Evolutionary conservation across 257 asterid genomes (phyloP).

Genomic region (Solanum chiquidenum): DNA sequence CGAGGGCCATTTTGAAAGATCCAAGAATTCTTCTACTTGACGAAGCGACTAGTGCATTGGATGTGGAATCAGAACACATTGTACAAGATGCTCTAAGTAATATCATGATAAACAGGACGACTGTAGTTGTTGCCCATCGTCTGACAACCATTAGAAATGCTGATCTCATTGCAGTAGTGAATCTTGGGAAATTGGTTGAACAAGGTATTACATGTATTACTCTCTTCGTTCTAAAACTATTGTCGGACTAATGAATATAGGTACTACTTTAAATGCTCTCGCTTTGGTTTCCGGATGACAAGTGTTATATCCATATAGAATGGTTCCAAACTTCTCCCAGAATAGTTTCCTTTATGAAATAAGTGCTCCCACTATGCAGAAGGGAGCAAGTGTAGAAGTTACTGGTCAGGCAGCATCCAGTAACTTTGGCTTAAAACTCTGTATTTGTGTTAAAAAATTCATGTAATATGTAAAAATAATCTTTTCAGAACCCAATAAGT

Average conservation of each 20-base stretch:
- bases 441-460: not conserved
- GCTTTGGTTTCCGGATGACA: not conserved
- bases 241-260: not conserved
- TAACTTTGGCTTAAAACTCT: not conserved
- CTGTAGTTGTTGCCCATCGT: conserved; percentile 61
- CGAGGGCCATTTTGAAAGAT: conserved; percentile 52
- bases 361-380: not conserved
- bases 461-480: not conserved
- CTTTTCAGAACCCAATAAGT: not conserved
- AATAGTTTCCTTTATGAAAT: not conserved
- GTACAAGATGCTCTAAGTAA: conserved; percentile 49
- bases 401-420: not conserved
- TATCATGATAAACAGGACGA: conserved; percentile 44
- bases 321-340: not conserved
- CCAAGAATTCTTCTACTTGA: conserved; percentile 60
- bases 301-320: not conserved
- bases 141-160: conserved; percentile 53
- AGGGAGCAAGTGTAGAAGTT: not conserved
- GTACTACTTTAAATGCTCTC: not conserved
- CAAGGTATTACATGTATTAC: conserved; percentile 27
- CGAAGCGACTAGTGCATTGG: conserved; percentile 66
- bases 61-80: conserved; percentile 35
- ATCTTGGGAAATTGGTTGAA: conserved; percentile 45
- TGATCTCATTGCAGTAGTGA: conserved; percentile 41
- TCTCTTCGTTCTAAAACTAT: not conserved